phyloP scores from a whole-genome alignment of 164 flowering plant species.

The Warburgia ugandensis region DNA sequence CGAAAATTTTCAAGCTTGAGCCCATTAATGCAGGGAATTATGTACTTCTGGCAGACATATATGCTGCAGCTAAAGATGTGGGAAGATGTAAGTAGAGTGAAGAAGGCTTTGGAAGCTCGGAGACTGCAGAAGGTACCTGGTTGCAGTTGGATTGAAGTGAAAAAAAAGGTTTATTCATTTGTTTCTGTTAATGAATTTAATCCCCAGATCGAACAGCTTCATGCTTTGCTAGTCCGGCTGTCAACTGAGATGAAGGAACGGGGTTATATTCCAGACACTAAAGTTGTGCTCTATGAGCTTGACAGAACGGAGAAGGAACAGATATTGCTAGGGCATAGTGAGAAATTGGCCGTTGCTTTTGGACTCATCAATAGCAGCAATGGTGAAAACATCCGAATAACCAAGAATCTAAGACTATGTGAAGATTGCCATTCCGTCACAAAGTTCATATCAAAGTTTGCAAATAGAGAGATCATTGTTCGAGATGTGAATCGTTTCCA shows the following conservation, averaged over 20 bases:
- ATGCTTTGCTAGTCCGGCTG: constrained; percentile 9
- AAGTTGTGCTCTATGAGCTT: constrained; percentile 61
- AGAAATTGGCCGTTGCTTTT: constrained; percentile 72
- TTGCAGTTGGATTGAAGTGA: constrained; percentile 16
- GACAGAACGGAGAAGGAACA: constrained; percentile 53
- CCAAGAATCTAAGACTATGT: constrained; percentile 77
- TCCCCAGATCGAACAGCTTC: constrained; percentile 11
- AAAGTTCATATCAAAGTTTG: constrained; percentile 63
- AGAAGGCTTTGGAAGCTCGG: constrained; percentile 7
- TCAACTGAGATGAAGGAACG: constrained; percentile 50
- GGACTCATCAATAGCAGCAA: constrained; percentile 57
- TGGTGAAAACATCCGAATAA: constrained; percentile 65
- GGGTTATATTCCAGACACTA: constrained; percentile 66
- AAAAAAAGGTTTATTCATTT: constrained; percentile 11
- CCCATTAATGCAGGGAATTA: constrained; percentile 18
- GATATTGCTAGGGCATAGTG: constrained; percentile 72
- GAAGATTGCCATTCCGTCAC: constrained; percentile 76
- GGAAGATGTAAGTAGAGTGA: constrained; percentile 9
- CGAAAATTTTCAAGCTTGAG: constrained; percentile 20
- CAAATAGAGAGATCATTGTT: constrained; percentile 65
- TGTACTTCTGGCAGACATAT: constrained; percentile 16
- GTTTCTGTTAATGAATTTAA: constrained; percentile 12
- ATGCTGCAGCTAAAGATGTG: constrained; percentile 1
- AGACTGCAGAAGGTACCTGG: constrained; percentile 12
- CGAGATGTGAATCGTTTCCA: constrained; percentile 79